Evolutionary conservation across 345 rosid species (phyloP).

Genomic region (Syzygium grande): DNA sequence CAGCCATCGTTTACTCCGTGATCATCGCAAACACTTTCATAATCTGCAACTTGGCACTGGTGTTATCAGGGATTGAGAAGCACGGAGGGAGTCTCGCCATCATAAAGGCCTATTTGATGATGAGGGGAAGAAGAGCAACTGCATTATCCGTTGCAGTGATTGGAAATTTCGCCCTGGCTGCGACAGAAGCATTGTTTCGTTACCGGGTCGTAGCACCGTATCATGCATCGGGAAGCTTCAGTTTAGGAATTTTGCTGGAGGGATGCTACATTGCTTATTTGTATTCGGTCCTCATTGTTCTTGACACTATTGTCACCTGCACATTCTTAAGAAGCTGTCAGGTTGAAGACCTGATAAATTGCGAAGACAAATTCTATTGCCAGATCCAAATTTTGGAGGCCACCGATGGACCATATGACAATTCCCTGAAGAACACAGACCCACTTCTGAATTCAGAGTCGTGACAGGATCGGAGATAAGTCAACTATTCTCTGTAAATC

Average conservation of each 20-base stretch:
- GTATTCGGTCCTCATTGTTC: constrained; percentile 57
- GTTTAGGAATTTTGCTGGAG: constrained; percentile 27
- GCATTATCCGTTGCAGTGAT: constrained; percentile 69
- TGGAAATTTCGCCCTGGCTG: constrained; percentile 45
- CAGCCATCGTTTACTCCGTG: constrained; percentile 58
- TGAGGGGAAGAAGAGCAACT: constrained; percentile 52
- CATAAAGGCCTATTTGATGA: constrained; percentile 51
- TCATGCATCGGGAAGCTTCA: constrained; percentile 5
- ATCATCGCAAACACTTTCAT: constrained; percentile 55
- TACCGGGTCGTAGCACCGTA: constrained; percentile 35
- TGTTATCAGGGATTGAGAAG: constrained; percentile 40
- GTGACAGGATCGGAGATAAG: not conserved
- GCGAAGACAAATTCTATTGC: constrained; percentile 11
- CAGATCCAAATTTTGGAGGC: constrained; percentile 18
- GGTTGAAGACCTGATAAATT: constrained; percentile 3
- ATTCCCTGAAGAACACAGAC: not conserved
- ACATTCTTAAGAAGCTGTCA: constrained; percentile 55
- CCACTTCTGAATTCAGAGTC: not conserved
- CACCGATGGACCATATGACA: constrained; percentile 7
- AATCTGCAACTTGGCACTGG: constrained; percentile 58
- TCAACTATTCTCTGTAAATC: not conserved
- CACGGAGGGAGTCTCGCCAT: constrained; percentile 49
- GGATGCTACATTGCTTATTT: constrained; percentile 59
- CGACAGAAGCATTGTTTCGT: constrained; percentile 69
- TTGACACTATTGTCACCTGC: constrained; percentile 53